These are phyloP conservation scores for Ascochyta koolunga DNA, from an alignment of 2,329 filamentous ascomycete species.

Conservation along the genomic window DNA sequence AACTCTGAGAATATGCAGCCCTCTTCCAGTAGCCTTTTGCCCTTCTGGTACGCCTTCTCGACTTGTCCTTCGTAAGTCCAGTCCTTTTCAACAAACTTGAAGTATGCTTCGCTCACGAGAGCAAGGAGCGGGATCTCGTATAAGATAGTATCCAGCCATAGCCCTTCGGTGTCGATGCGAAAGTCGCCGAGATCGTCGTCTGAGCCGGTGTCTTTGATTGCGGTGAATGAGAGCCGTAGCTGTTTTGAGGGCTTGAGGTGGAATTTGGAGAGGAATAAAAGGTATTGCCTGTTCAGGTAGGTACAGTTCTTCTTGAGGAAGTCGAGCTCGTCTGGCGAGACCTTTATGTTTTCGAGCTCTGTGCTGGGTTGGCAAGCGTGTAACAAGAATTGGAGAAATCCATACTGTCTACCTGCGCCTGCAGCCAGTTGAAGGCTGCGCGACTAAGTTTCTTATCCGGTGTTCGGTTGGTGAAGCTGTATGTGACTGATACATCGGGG, in stretches of 20 bases:
- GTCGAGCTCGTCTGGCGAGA: slow-evolving; percentile 78
- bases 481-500: slow-evolving; percentile 78
- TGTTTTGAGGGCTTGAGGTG: slow-evolving; percentile 81
- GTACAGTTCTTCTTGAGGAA: slow-evolving; percentile 80
- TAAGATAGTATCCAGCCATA: slow-evolving; percentile 93
- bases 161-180: slow-evolving; percentile 75
- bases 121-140: slow-evolving; percentile 97
- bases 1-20: slow-evolving; percentile 95
- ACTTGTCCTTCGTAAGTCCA: slow-evolving; percentile 90
- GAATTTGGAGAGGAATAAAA: slow-evolving; percentile 82
- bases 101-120: slow-evolving; percentile 93
- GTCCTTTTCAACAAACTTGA: slow-evolving; percentile 92
- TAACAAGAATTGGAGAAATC: not conserved
- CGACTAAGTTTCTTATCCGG: slow-evolving; percentile 89
- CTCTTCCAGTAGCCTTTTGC: slow-evolving; percentile 73
- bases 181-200: slow-evolving; percentile 75
- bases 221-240: slow-evolving; percentile 71
- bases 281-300: slow-evolving; percentile 79
- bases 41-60: slow-evolving; percentile 83
- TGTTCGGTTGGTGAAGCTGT: slow-evolving; percentile 94
- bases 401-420: slow-evolving; percentile 80
- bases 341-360: slow-evolving; percentile 82
- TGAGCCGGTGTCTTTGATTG: slow-evolving; percentile 62
- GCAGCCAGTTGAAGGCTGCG: slow-evolving; percentile 82
- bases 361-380: slow-evolving; percentile 9